Percentiles rank a stretch among this genome's conserved stretches.
phyloP scores from a whole-genome alignment of 306 rosid genomes.

The Rosa persica region DNA sequence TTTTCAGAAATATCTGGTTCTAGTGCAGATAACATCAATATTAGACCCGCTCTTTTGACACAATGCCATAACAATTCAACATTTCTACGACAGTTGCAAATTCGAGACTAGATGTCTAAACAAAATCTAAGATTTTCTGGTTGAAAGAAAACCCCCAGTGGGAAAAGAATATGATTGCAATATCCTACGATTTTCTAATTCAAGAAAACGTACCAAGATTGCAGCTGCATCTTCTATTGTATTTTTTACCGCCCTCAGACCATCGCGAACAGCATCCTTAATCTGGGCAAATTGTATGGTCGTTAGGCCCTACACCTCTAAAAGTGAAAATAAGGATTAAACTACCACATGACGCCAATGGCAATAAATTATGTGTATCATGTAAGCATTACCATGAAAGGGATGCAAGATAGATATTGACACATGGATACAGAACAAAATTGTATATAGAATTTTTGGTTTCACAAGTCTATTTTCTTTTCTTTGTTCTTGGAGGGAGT shows the following conservation, averaged over 20 bases:
- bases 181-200: not conserved
- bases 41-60: not conserved
- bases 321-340: conserved; percentile 21
- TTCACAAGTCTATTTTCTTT: no score
- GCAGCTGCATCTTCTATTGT: conserved; percentile 93
- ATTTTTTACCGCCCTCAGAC: conserved; percentile 87
- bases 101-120: not conserved
- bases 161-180: not conserved
- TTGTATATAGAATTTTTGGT: not conserved
- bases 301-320: conserved; percentile 82
- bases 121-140: not conserved
- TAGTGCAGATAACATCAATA: no score
- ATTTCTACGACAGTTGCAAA: not conserved
- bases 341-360: conserved; percentile 18
- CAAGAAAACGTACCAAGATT: conserved; percentile 53
- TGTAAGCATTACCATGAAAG: not conserved
- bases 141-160: not conserved
- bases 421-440: not conserved
- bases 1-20: no score
- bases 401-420: not conserved
- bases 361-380: conserved; percentile 8
- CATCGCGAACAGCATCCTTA: conserved; percentile 98
- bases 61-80: not conserved
- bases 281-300: conserved; percentile 95
- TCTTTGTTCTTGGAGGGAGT: no score